These are phyloP conservation scores for Colletotrichum higginsianum DNA, from an alignment of 2,329 filamentous ascomycete species.

Conservation along the genomic window DNA sequence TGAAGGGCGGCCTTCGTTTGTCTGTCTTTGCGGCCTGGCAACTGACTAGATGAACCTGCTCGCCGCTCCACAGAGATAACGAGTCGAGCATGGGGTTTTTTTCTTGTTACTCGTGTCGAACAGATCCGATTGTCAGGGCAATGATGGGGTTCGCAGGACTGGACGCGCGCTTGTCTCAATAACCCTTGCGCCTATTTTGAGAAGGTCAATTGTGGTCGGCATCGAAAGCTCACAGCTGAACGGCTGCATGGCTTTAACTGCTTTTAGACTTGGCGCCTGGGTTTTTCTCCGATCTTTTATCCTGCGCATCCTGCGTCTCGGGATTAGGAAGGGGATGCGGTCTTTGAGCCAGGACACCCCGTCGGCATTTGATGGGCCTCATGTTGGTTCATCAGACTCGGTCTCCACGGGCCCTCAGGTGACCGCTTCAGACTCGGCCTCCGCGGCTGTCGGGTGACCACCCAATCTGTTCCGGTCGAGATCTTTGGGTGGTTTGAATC, in stretches of 20 bases:
- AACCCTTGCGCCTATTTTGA: background rate
- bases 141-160: background rate
- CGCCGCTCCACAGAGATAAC: background rate
- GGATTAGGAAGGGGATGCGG: background rate
- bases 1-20: background rate
- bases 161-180: background rate
- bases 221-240: background rate
- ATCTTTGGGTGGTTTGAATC: too few species aligned
- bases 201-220: background rate
- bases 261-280: background rate
- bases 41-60: constrained; percentile 15
- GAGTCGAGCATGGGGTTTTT: background rate
- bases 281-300: background rate
- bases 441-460: too few species aligned
- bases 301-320: background rate
- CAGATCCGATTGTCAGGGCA: background rate
- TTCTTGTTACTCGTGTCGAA: background rate
- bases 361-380: background rate
- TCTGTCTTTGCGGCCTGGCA: background rate
- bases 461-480: too few species aligned
- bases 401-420: background rate
- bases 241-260: background rate
- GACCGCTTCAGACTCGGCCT: background rate
- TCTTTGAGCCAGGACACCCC: background rate
- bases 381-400: background rate